Conservation (phyloP, 495 filamentous ascomycete genomes). For the Penicillium canariense region DNA sequence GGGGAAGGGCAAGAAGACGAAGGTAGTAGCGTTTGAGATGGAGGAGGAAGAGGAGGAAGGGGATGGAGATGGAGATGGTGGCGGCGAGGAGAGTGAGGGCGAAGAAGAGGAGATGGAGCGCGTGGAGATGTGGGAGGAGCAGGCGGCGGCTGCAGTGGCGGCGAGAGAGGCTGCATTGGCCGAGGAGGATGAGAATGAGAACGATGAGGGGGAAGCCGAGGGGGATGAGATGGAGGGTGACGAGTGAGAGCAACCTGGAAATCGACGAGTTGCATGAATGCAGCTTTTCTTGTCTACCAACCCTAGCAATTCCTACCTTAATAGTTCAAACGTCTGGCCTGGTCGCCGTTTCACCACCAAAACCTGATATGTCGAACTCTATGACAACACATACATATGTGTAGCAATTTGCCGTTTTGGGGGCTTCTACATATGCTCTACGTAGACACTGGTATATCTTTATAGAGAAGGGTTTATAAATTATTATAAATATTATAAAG, state of each 20-base stretch:
- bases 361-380: too few species aligned
- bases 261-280: too few species aligned
- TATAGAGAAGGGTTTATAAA: too few species aligned
- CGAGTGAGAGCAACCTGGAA: not conserved
- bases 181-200: conserved; percentile 16
- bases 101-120: conserved; percentile 38
- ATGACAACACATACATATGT: too few species aligned
- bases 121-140: conserved; percentile 29
- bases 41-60: conserved; percentile 12
- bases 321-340: too few species aligned
- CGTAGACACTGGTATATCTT: too few species aligned
- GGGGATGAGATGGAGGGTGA: conserved; percentile 14
- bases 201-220: conserved; percentile 15
- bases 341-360: too few species aligned
- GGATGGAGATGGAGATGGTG: not conserved
- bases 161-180: conserved; percentile 18
- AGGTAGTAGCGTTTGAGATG: conserved; percentile 21
- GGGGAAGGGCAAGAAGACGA: conserved; percentile 12
- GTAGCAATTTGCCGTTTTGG: too few species aligned
- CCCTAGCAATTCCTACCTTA: not conserved
- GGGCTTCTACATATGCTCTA: too few species aligned
- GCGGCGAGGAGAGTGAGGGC: conserved; percentile 32
- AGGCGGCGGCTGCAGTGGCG: conserved; percentile 28
- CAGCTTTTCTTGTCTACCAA: too few species aligned
- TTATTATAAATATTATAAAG: too few species aligned